Evolutionary conservation across 2,329 filamentous ascomycete genomes (phyloP), one percentile per base, ranked within the genome.

Genomic region (Aspergillus brunneoviolaceus): DNA sequence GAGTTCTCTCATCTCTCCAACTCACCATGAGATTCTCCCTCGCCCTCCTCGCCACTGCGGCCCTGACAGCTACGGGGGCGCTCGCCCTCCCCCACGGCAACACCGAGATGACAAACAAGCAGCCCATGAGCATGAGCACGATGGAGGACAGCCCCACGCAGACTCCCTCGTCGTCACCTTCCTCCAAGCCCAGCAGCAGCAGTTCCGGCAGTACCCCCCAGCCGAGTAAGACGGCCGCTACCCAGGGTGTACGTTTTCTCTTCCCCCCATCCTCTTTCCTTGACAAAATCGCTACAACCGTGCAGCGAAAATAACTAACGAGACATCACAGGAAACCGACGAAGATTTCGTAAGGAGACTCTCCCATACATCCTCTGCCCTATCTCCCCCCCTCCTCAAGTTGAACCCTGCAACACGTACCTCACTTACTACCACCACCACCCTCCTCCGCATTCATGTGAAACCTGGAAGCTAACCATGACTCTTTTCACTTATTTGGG

Each of bases 21-120:
- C 27, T 12, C 16, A 57, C 51, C 27, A 62, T 62, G 60, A 60
- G 55, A 29, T 29, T 60, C 54, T 57, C 55, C 11, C 33, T 55
- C 23, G 14, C 55, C 51, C 48, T 62, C n/a, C 42, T 62, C 21
- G 27, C 42, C 19, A 45, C 33, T 9, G 33, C 54, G 12, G 29
- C 55, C 39, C 35, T 54, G 29, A 27, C 42, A 42, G 57, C 53
- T 42, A 51, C 49, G 21, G 51, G 52, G 25, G 53, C 52, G 14
- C 42, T 58, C 21, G 42, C 55, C 23, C 42, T 52, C 27, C 23
- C 56, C 21, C 16, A 31, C 25, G 4, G 45, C 35, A 12, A 49
- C n/a, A 21, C 16, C 2, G 21, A 23, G n/a, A 23, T 45, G 19
- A 21, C 51, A 12, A 23, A 11, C n/a, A 23, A 23, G 23, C 4